phyloP scores from a whole-genome alignment of 2,329 filamentous ascomycete genomes.

The Fusarium equiseti region DNA sequence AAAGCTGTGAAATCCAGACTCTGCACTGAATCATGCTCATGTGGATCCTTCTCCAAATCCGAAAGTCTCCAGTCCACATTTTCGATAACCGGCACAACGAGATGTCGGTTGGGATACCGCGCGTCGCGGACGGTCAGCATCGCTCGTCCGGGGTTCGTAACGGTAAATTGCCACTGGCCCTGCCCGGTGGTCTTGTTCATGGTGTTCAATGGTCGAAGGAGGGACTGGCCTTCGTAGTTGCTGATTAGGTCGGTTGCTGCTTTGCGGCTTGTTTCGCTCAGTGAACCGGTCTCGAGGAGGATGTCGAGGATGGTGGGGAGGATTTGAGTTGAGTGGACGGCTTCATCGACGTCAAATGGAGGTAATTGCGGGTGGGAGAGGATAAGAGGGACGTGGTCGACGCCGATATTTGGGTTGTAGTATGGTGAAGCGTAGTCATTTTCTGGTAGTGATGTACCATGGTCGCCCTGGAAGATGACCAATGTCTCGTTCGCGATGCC shows the following conservation, averaged over 20 bases:
- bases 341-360: slow-evolving; percentile 44
- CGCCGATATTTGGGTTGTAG: slow-evolving; percentile 51
- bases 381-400: slow-evolving; percentile 49
- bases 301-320: slow-evolving; percentile 52
- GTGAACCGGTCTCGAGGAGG: slow-evolving; percentile 49
- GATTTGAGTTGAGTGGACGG: slow-evolving; percentile 50
- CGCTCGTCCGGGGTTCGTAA: slow-evolving; percentile 51
- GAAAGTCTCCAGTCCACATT: slow-evolving; percentile 52
- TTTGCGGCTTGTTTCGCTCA: slow-evolving; percentile 34
- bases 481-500: slow-evolving; percentile 52
- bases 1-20: slow-evolving; percentile 46
- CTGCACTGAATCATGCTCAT: slow-evolving; percentile 45
- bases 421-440: slow-evolving; percentile 50
- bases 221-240: slow-evolving; percentile 52
- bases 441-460: slow-evolving; percentile 51
- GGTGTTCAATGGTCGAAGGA: slow-evolving; percentile 43
- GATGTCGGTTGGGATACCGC: slow-evolving; percentile 46
- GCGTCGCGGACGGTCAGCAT: slow-evolving; percentile 52
- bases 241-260: slow-evolving; percentile 44
- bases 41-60: slow-evolving; percentile 45
- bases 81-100: slow-evolving; percentile 51
- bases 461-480: slow-evolving; percentile 51
- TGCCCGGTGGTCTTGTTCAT: slow-evolving; percentile 32
- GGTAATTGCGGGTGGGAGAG: slow-evolving; percentile 51
- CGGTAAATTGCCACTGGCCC: slow-evolving; percentile 52